phyloP scores from a whole-genome alignment of 441 rosid genomes.

The Adansonia rubrostipa region DNA sequence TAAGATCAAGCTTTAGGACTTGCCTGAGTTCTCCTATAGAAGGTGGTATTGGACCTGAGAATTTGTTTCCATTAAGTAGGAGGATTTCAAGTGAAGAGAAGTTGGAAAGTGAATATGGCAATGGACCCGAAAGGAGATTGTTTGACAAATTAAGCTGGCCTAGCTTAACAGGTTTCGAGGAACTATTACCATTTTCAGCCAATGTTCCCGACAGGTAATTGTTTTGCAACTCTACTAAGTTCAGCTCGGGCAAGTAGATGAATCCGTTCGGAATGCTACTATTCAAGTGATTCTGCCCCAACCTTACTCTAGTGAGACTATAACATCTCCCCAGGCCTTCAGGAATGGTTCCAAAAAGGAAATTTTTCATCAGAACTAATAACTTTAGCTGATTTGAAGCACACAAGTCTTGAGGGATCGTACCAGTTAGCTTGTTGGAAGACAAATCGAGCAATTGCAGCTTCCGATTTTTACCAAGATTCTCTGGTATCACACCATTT shows the following conservation, averaged over 20 bases:
- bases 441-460: constrained; percentile 51
- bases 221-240: constrained; percentile 45
- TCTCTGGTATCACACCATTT: constrained; percentile 49
- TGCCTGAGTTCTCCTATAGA: constrained; percentile 43
- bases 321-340: constrained; percentile 44
- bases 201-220: constrained; percentile 48
- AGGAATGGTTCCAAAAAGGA: constrained; percentile 50
- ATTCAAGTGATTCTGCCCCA: constrained; percentile 55
- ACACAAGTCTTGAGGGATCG: constrained; percentile 43
- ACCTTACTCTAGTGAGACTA: constrained; percentile 47
- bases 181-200: constrained; percentile 52
- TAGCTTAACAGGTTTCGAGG: constrained; percentile 43
- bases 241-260: constrained; percentile 51
- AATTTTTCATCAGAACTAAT: constrained; percentile 45
- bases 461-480: constrained; percentile 48
- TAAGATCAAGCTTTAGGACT: constrained; percentile 50
- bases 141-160: constrained; percentile 48
- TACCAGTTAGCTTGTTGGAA: constrained; percentile 58
- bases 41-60: constrained; percentile 50
- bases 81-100: constrained; percentile 49
- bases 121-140: constrained; percentile 44
- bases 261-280: constrained; percentile 51
- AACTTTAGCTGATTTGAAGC: constrained; percentile 37
- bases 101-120: constrained; percentile 50
- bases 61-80: constrained; percentile 46